Evolutionary conservation across 192 early-diverging fungal genomes (phyloP), one percentile per base, ranked within the genome.

Genomic region (Rhizophagus prolifer): DNA sequence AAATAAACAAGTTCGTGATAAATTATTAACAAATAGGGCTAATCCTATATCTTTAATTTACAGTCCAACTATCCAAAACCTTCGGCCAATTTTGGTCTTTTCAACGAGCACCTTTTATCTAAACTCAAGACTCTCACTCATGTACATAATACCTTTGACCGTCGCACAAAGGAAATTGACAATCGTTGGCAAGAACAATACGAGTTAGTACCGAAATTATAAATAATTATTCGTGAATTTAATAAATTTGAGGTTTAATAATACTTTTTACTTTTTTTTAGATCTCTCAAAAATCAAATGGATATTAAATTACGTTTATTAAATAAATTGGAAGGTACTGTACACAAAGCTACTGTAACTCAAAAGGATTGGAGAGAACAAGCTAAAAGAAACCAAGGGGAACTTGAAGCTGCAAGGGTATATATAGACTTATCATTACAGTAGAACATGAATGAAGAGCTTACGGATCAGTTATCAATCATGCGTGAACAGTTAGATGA

Each of bases 331-430:
- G 79, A 85, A 50, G 65, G 62, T 12, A 79, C 66, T 63, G 74
- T 83, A 31, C 61, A 80, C 2, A 80, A 75, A 30, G 80, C 79
- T 30, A 62, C 74, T 50, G 76, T 68, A 13, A 63, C 76, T 50
- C 78, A 82, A 68, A 41, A 78, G 30, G 80, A 85, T 36, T 85
- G 78, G 80, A 75, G 79, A 14, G 82, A 85, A 68, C 79, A 81
- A 34, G 30, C 78, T 1, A 78, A 76, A 21, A 79, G 74, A 62
- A 75, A 62, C 26, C 80, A 80, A 44, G 58, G 70, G 5, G 75
- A 80, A 26, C 78, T 79, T 50, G 83, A 84, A 21, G 81, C 77
- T n/a, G 67, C 81, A 70, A 41, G 16, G 68, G 68, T 70, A 47
- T 54, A 47, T 54, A 38, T 70, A 19, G 25, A 9, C 13, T 21